Conservation (phyloP, 1,139 yeast genomes). For the Trichomonascaceae sp. region DNA sequence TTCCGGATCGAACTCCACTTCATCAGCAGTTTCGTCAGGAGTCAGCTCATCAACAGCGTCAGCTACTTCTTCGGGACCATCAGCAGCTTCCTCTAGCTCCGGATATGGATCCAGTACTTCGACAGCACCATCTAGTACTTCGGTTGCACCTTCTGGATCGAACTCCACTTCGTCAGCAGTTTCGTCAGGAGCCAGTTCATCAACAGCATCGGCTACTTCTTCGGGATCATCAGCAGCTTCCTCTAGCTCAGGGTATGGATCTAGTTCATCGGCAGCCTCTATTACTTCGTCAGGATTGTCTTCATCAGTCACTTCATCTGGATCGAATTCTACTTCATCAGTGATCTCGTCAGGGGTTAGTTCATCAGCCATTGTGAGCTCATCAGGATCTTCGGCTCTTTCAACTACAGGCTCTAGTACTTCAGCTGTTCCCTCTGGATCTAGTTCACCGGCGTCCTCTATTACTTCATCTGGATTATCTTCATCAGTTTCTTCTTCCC, state of each 20-base stretch:
- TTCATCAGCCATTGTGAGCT: not conserved
- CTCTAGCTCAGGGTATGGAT: slow-evolving; percentile 3
- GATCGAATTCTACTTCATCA: not conserved
- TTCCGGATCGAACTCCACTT: not conserved
- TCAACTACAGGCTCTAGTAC: not conserved
- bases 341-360: not conserved
- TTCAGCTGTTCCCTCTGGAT: slow-evolving; percentile 4
- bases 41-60: not conserved
- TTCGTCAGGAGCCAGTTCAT: not conserved
- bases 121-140: no score
- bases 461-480: no score
- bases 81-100: no score
- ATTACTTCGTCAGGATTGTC: not conserved
- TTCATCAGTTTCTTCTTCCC: no score
- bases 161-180: not conserved
- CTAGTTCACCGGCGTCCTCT: no score
- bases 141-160: not conserved
- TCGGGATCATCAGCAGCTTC: slow-evolving; percentile 1
- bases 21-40: not conserved
- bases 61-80: not conserved
- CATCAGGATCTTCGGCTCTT: not conserved
- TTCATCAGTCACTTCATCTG: slow-evolving; percentile 3
- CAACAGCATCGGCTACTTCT: not conserved
- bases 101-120: no score
- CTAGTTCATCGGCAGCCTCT: not conserved